A percentile compares a stretch with the other conserved stretches of the same genome.
Conservation (phyloP, 768 basidiomycete species). For the Hysterangium stoloniferum region DNA sequence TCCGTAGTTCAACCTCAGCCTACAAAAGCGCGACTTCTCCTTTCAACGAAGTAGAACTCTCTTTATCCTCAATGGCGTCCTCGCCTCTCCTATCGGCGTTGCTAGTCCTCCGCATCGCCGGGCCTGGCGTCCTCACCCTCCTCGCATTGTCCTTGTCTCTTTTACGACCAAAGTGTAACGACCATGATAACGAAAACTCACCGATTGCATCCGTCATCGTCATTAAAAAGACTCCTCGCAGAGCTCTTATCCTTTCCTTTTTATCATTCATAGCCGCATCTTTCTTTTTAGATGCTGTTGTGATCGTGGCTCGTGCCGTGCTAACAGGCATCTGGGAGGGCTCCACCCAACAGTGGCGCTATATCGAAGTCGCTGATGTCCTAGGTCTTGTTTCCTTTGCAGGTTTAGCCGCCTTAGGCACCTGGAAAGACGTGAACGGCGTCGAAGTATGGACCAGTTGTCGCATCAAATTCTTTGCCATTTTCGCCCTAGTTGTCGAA, state of each 20-base stretch:
- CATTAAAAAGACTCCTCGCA: slow-evolving; percentile 63
- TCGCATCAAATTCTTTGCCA: slow-evolving; percentile 47
- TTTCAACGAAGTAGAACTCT: too few relatives aligned
- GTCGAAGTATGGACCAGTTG: slow-evolving; percentile 58
- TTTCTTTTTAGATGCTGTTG: slow-evolving; percentile 70
- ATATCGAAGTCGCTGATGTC: slow-evolving; percentile 29
- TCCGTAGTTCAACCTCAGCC: too few relatives aligned
- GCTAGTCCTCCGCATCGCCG: slow-evolving; percentile 54
- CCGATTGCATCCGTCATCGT: slow-evolving; percentile 76
- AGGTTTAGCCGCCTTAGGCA: slow-evolving; percentile 65
- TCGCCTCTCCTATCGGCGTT: slow-evolving; percentile 27
- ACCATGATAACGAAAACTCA: slow-evolving; percentile 39
- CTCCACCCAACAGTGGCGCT: slow-evolving; percentile 29
- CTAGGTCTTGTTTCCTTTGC: slow-evolving; percentile 63
- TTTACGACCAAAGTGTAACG: slow-evolving; percentile 11
- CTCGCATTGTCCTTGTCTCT: slow-evolving; percentile 50
- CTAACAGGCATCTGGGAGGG: slow-evolving; percentile 57
- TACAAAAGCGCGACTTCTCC: too few relatives aligned
- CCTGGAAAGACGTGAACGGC: slow-evolving; percentile 72
- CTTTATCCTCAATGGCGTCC: slow-evolving; percentile 5
- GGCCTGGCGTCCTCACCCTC: slow-evolving; percentile 59
- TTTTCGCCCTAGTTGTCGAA: slow-evolving; percentile 51
- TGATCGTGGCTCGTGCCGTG: slow-evolving; percentile 59
- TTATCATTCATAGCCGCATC: slow-evolving; percentile 64
- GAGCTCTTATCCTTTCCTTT: slow-evolving; percentile 62